Evolutionary conservation across 2,329 filamentous ascomycete species (phyloP).

Genomic region (Hypomyces rosellus): DNA sequence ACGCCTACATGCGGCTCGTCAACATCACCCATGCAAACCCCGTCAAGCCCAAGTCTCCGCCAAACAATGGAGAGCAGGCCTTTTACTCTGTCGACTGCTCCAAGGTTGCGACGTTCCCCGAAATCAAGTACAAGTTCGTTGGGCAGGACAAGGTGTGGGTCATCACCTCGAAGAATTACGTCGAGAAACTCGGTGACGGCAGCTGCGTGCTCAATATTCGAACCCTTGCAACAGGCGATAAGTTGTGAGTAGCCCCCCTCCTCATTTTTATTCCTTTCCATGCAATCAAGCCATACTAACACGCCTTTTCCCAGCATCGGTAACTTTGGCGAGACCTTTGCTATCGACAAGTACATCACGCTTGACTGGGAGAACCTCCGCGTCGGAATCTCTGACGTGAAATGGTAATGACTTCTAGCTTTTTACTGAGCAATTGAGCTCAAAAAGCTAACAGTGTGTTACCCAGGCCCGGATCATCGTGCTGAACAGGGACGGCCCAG

Average conservation of each 20-base stretch:
- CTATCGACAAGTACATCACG: conserved; percentile 16
- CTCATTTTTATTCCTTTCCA: neutral
- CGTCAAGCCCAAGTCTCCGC: conserved; percentile 10
- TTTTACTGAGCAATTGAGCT: too few species aligned
- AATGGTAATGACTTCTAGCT: conserved; percentile 1
- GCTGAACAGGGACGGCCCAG: too few species aligned
- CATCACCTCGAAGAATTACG: conserved; percentile 12
- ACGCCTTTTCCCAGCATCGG: conserved; percentile 10
- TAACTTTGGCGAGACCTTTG: conserved; percentile 17
- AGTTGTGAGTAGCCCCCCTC: conserved; percentile 10
- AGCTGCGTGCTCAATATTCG: conserved; percentile 16
- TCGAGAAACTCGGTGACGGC: conserved; percentile 11
- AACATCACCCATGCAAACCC: conserved; percentile 11
- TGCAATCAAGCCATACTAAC: neutral
- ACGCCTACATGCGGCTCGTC: conserved; percentile 14
- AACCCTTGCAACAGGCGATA: conserved; percentile 12
- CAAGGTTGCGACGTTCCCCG: conserved; percentile 8
- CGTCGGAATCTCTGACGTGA: conserved; percentile 10
- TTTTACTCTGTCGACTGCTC: conserved; percentile 15
- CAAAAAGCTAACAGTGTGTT: too few species aligned
- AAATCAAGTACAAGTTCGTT: conserved; percentile 11
- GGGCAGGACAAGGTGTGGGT: conserved; percentile 13
- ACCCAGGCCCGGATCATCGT: too few species aligned
- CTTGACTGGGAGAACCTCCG: conserved; percentile 12
- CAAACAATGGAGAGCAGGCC: conserved; percentile 15